Evolutionary conservation across 805 yeast species (phyloP), one percentile per base, ranked within the genome.

Genomic region (Candida takata): DNA sequence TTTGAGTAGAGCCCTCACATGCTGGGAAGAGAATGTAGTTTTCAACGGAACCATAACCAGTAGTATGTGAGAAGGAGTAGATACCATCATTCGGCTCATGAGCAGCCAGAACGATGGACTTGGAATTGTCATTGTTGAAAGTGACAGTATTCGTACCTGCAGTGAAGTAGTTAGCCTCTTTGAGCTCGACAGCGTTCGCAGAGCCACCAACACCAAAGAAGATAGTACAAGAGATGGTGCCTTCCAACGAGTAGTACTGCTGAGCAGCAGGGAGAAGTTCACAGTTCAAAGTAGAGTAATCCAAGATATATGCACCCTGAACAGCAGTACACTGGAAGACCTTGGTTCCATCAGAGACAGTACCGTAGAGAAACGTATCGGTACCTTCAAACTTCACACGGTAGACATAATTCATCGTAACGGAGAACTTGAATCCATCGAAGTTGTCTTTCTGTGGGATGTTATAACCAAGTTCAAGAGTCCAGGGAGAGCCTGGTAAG

Each of bases 131-230:
- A 9, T 34, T 42, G 31, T 47, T 49, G 40, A 60, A 54, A 12
- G 50, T 43, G 13, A 62, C 38, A 1, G 43, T 37, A 36, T 51
- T 55, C 8, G 42, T 35, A 24, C 67, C 68, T 23, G 49, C 43
- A 14, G 33, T 27, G 34, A 54, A 58, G 18, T 35, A 33, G 4
- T 48, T 42, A 12, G 67, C 60, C 30, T 55, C 58, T n/a, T 40
- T 47, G 28, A 62, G 31, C 33, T 61, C 67, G 30, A 42, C 51
- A 15, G 49, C 32, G 34, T 52, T 40, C 4, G 49, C 31, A 18
- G 60, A 52, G 24, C 60, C 66, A 44, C 68, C 69, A 38, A 42
- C 54, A 35, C 52, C 54, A 31, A 62, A 61, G 31, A 51, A 49
- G 3, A 60, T 45, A 8, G 55, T 46, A 18, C 57, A 50, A 3